Conservation (phyloP, 441 rosid species). For the Cnidoscolus chayamansa region DNA sequence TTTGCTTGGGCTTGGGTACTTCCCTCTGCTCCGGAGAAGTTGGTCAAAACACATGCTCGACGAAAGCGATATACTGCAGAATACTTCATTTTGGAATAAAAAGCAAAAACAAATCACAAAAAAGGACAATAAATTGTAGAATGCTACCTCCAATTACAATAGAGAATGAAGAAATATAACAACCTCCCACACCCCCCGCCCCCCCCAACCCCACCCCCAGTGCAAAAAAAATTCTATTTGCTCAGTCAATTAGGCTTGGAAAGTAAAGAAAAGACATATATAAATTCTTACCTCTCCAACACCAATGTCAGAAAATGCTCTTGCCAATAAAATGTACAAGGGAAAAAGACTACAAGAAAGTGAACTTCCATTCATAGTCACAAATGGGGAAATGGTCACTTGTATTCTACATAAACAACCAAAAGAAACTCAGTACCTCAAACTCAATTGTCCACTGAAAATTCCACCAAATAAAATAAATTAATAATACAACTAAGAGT, state of each 20-base stretch:
- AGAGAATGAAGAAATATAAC: slow-evolving; percentile 8
- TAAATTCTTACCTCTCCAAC: slow-evolving; percentile 54
- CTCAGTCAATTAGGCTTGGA: slow-evolving; percentile 13
- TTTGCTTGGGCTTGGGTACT: slow-evolving; percentile 61
- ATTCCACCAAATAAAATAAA: slow-evolving; percentile 16
- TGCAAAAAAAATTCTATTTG: not conserved
- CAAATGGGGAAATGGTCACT: slow-evolving; percentile 58
- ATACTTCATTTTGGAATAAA: slow-evolving; percentile 56
- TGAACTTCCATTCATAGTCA: slow-evolving; percentile 45
- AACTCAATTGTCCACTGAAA: slow-evolving; percentile 10
- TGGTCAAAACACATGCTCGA: slow-evolving; percentile 71
- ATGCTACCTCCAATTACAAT: slow-evolving; percentile 18
- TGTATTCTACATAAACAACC: slow-evolving; percentile 56
- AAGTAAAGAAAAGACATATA: slow-evolving; percentile 6
- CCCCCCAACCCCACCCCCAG: not conserved
- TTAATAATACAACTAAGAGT: slow-evolving; percentile 12
- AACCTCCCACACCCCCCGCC: not conserved
- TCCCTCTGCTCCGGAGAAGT: slow-evolving; percentile 65
- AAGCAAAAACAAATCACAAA: slow-evolving; percentile 28
- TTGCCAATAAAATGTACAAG: slow-evolving; percentile 72
- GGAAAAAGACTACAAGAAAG: slow-evolving; percentile 61
- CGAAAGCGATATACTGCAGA: slow-evolving; percentile 86
- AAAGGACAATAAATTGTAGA: slow-evolving; percentile 5
- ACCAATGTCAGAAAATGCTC: slow-evolving; percentile 55
- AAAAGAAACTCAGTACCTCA: slow-evolving; percentile 22